These are phyloP conservation scores for Myriosclerotinia curreyana DNA, from an alignment of 2,329 filamentous ascomycete genomes.

Conservation along the genomic window DNA sequence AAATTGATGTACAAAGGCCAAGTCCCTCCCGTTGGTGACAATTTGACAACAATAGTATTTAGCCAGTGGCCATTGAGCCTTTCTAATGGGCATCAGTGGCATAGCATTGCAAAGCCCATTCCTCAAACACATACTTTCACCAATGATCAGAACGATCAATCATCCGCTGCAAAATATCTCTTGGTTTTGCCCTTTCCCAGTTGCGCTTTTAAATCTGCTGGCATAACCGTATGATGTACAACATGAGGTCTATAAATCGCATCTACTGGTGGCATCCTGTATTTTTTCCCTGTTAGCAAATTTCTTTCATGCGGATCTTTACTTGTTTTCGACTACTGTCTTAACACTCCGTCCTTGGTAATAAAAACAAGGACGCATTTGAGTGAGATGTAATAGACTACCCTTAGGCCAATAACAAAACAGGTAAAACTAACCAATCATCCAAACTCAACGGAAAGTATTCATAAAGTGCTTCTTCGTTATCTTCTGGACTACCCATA, in stretches of 20 bases:
- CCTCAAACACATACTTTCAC: neutral
- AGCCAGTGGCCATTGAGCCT: too few relatives aligned
- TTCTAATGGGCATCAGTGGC: neutral
- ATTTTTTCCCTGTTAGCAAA: conserved; percentile 32
- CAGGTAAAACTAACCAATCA: conserved; percentile 60
- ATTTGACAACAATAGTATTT: neutral
- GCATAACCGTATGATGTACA: conserved; percentile 79
- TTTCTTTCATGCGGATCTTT: neutral
- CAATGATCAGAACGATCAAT: conserved; percentile 25
- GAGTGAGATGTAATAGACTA: neutral
- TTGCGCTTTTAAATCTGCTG: conserved; percentile 67
- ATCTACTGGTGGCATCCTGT: conserved; percentile 76
- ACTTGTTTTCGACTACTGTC: neutral
- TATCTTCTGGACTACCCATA: conserved; percentile 62
- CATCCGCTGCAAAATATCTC: conserved; percentile 67
- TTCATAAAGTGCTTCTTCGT: conserved; percentile 83
- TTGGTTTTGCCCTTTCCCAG: conserved; percentile 64
- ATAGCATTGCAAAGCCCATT: neutral
- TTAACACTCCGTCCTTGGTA: neutral
- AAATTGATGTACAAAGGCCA: neutral
- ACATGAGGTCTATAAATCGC: conserved; percentile 89
- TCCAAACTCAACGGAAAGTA: conserved; percentile 91
- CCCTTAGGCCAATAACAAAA: neutral
- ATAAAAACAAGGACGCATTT: neutral
- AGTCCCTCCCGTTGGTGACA: neutral